Percentiles rank a stretch among this genome's conserved stretches.
Evolutionary conservation across 495 filamentous ascomycete species (phyloP).

Genomic region (Cladorrhinum samala): DNA sequence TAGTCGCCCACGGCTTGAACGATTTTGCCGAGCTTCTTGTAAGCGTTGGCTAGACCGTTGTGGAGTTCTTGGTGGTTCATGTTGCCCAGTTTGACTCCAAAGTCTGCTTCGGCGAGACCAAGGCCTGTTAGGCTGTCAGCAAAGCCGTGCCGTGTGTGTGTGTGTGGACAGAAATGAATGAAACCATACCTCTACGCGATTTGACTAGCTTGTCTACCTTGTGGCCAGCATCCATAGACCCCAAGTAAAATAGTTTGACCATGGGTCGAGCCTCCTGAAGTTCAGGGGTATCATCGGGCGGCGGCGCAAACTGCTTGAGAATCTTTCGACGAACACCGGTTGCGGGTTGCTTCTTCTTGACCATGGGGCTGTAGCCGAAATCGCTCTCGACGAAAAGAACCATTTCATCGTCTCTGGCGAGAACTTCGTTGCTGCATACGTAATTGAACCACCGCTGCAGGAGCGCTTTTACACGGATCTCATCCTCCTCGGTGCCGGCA

Average conservation of each 20-base stretch:
- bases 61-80: conserved; percentile 90
- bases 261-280: conserved; percentile 79
- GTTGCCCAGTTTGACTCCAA: conserved; percentile 77
- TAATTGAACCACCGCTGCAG: conserved; percentile 95
- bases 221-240: conserved; percentile 90
- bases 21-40: conserved; percentile 89
- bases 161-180: too few relatives aligned
- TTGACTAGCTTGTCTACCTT: conserved; percentile 94
- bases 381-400: conserved; percentile 96
- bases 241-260: conserved; percentile 94
- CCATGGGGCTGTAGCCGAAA: conserved; percentile 94
- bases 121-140: conserved; percentile 68
- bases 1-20: conserved; percentile 90
- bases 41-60: conserved; percentile 77
- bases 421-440: conserved; percentile 82
- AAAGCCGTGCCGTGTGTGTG: too few relatives aligned
- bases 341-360: conserved; percentile 92
- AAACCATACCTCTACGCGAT: conserved; percentile 78
- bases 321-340: conserved; percentile 92
- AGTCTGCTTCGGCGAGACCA: conserved; percentile 87
- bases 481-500: conserved; percentile 95
- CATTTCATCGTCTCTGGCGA: conserved; percentile 94
- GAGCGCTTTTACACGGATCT: conserved; percentile 74
- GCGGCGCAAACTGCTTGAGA: conserved; percentile 97
- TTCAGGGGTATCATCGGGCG: conserved; percentile 95